Base-by-base conservation (phyloP, 331 rosid species). In the Quercus lobata region DNA sequence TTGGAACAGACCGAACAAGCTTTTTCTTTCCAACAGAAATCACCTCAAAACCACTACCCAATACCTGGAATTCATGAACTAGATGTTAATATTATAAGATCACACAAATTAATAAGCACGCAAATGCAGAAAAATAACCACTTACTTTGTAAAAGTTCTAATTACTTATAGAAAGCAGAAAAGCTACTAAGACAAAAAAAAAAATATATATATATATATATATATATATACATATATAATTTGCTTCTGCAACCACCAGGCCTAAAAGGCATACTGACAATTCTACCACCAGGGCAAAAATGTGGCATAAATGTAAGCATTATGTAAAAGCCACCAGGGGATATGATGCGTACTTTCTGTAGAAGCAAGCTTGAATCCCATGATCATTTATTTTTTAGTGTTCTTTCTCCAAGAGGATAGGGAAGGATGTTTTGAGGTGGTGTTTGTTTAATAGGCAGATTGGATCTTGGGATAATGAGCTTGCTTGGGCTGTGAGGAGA, bases 1-100 rank as follows among this genome's bases (percentile, higher is more conserved):
- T 96, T 70, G 99, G 99, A 86, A 96, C 99, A 6, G 99, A 96
- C 63, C 98, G 99, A 27, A 96, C 91, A 79, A 96, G 97, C 87
- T 96, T 93, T 85, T 55, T 91, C 90, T 89, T 96, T 76, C 98
- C 99, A 79, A 96, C 94, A 65, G 96, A 86, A 84, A 96, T 91
- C 35, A 96, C 98, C 86, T 96, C 99, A 83, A 89, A 96, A 82
- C 99, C 98, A 69, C 92, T 91, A 44, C 99, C 99, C 66, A 96
- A 60, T 78, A 86, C 90, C 99, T 96, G 94, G 78, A 88, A 82
- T 52, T 73, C 79, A 78, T 71, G 75, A 41, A 61, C 37, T 24
- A 60, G 21, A 56, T 60, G 54, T 79, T 72, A 78, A 76, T 30
- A 46, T 61, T 30, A 56, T 78, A 44, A 17, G 15, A 44, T 71